phyloP scores from a whole-genome alignment of 495 filamentous ascomycete genomes.

The Terfezia boudieri region DNA sequence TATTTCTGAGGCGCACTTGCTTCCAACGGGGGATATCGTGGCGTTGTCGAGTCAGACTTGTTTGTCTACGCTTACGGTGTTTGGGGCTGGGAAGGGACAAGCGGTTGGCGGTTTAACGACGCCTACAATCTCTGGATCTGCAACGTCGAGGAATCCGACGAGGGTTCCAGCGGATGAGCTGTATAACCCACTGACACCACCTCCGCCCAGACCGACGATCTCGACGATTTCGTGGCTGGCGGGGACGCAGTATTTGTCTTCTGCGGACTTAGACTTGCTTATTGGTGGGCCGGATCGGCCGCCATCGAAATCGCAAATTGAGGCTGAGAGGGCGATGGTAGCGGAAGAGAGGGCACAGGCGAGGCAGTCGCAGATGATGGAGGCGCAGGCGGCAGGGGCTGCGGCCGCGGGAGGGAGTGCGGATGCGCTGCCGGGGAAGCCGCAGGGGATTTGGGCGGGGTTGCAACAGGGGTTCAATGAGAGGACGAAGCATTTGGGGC shows the following conservation, averaged over 20 bases:
- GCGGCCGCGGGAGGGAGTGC: conserved; percentile 18
- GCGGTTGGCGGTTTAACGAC: no score
- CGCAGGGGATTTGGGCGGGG: conserved; percentile 42
- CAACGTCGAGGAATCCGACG: no score
- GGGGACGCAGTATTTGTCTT: conserved; percentile 76
- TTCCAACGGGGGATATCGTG: neutral
- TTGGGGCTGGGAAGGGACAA: neutral
- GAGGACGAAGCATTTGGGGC: conserved; percentile 60
- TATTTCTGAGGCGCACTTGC: neutral
- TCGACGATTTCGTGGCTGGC: conserved; percentile 91
- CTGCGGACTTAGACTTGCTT: conserved; percentile 72
- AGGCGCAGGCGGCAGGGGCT: conserved; percentile 20
- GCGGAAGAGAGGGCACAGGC: conserved; percentile 34
- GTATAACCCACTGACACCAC: conserved; percentile 45
- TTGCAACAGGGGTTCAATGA: conserved; percentile 73
- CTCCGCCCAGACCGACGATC: conserved; percentile 78
- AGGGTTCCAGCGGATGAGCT: conserved; percentile 35
- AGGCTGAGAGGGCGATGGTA: conserved; percentile 24
- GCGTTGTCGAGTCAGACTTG: neutral
- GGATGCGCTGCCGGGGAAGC: conserved; percentile 6
- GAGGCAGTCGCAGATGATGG: conserved; percentile 26
- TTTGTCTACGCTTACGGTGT: neutral
- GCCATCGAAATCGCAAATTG: conserved; percentile 54
- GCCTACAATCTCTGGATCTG: no score
- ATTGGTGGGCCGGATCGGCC: conserved; percentile 79